Conservation (phyloP, 2,329 filamentous ascomycete genomes). For the Fusarium sp. region DNA sequence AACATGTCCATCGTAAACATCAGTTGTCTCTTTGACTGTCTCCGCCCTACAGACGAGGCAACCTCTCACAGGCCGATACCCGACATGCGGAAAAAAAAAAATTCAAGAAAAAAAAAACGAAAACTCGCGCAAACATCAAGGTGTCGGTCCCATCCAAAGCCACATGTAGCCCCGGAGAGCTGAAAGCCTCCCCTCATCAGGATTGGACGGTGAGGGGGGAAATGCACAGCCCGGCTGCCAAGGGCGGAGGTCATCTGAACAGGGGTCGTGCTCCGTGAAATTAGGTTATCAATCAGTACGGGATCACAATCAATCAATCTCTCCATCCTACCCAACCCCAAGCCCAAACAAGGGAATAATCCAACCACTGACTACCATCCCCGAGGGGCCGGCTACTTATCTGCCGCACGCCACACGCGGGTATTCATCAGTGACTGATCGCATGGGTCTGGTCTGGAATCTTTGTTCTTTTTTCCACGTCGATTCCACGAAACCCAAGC, state of each 20-base stretch:
- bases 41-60: background rate
- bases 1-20: slow-evolving; percentile 1
- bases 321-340: background rate
- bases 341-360: background rate
- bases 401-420: slow-evolving; percentile 13
- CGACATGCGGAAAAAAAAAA: background rate
- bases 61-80: background rate
- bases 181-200: slow-evolving; percentile 6
- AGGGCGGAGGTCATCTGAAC: slow-evolving; percentile 13
- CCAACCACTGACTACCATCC: background rate
- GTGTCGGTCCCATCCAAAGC: background rate
- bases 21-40: background rate
- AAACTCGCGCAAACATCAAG: slow-evolving; percentile 6
- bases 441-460: background rate
- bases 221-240: slow-evolving; percentile 1
- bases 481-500: background rate
- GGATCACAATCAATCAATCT: slow-evolving; percentile 32
- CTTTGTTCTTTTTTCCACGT: background rate
- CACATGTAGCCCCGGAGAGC: slow-evolving; percentile 1
- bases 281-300: slow-evolving; percentile 43
- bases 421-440: background rate
- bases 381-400: slow-evolving; percentile 5
- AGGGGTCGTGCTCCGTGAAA: slow-evolving; percentile 18
- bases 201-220: slow-evolving; percentile 3
- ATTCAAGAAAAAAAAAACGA: background rate